Percentiles rank a stretch among this genome's conserved stretches.
Conservation (phyloP, 768 basidiomycete genomes). For the Macrolepiota dolichaula region DNA sequence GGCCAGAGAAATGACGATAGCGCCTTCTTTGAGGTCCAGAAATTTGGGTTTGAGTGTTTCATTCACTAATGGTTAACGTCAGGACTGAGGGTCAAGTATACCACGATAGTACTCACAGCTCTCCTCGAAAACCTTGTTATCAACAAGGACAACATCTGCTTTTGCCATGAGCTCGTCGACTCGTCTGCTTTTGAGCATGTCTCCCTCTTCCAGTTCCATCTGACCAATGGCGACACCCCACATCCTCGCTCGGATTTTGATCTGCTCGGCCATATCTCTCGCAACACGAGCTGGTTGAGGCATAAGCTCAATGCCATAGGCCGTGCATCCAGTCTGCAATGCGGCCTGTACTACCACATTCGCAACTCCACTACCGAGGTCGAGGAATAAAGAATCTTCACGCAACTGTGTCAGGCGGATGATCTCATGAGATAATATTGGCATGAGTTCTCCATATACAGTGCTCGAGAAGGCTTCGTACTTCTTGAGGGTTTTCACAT, state of each 20-base stretch:
- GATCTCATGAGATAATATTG: conserved; percentile 74
- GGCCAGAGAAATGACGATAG: conserved; percentile 83
- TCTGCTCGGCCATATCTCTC: conserved; percentile 67
- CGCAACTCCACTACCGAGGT: conserved; percentile 84
- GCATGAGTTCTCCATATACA: conserved; percentile 90
- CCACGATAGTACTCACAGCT: conserved; percentile 48
- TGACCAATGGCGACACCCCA: conserved; percentile 83
- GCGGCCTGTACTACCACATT: conserved; percentile 83
- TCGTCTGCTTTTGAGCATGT: conserved; percentile 72
- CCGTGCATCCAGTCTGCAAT: conserved; percentile 72
- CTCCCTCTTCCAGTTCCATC: conserved; percentile 78
- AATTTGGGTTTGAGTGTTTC: conserved; percentile 85
- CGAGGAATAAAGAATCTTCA: conserved; percentile 69
- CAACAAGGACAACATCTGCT: conserved; percentile 91
- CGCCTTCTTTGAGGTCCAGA: conserved; percentile 91
- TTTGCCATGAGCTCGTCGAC: conserved; percentile 67
- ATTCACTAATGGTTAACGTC: conserved; percentile 56
- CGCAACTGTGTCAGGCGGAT: conserved; percentile 51
- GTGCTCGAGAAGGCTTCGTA: conserved; percentile 84
- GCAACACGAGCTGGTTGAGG: conserved; percentile 80
- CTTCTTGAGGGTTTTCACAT: conserved; percentile 72
- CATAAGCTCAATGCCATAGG: conserved; percentile 80
- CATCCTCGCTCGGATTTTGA: conserved; percentile 76
- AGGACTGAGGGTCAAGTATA: not conserved
- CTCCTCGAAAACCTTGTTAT: conserved; percentile 82